Base-by-base conservation (phyloP, 257 asterid genomes). In the Orobanche coerulescens region DNA sequence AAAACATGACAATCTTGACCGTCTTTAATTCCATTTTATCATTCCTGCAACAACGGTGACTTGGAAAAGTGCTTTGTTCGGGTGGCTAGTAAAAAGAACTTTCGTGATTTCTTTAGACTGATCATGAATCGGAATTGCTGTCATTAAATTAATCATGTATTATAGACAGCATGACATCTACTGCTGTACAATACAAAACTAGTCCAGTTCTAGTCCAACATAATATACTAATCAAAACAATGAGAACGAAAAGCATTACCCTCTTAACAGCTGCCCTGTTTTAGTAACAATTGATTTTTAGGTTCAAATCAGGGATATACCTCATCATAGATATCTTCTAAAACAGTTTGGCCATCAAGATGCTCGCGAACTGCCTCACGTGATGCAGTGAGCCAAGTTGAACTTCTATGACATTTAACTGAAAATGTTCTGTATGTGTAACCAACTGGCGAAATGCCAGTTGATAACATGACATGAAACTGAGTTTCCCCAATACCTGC, bases 371-470 rank as follows among this genome's bases (percentile, higher is more conserved):
- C 71, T 55, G 81, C 64, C 53, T 75, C 82, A 61, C 80, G 78
- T 49, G 80, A 77, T 40, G 87, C 95, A 58, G 89, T 83, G 64
- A 91, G 82, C 90, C 82, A 78, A 10, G 95, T 85, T 24, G 79
- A 61, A 65, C 24, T 24, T 49, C 58, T 67, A 30, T 34, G 30
- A 61, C 71, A 66, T 76, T 69, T 85, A 64, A 81, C 96, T 30
- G 89, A 78, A 74, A 69, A 81, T 67, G 92, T 87, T 73, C 71
- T 81, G 75, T 79, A 88, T n/a, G 61, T 72, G 25, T 79, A 55
- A 62, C 96, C 98, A 44, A 88, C 66, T 14, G 96, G 94, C 51
- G 84, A 79, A 49, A 82, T 13, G 33, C 98, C 96, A 55, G 77
- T 69, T 53, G 95, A 88, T 62, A 85, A 58, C 76, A 81, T 71